Conservation (phyloP, 192 early-diverging fungal species). For the Backusella australiensis region DNA sequence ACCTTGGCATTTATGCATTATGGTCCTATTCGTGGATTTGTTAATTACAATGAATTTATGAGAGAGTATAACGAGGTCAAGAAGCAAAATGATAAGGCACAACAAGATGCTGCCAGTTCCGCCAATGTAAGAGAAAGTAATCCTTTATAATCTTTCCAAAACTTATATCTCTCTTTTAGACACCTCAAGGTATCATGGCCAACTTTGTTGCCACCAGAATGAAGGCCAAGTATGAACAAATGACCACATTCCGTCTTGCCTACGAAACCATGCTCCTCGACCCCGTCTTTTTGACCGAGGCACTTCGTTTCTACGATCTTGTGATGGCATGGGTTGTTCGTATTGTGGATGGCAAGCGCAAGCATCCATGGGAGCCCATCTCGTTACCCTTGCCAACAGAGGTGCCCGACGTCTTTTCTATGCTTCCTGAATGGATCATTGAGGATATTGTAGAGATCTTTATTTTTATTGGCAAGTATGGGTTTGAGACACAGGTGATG, state of each 20-base stretch:
- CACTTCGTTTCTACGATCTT: conserved; percentile 83
- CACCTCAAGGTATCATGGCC: conserved; percentile 13
- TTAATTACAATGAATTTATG: conserved; percentile 62
- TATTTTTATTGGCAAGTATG: conserved; percentile 62
- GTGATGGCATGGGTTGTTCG: conserved; percentile 87
- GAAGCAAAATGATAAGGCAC: conserved; percentile 42
- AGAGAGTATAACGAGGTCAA: conserved; percentile 69
- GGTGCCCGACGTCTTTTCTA: conserved; percentile 58
- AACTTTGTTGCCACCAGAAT: conserved; percentile 27
- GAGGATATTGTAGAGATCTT: conserved; percentile 88
- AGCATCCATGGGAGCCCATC: conserved; percentile 41
- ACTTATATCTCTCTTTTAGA: neutral
- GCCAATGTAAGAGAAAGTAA: conserved; percentile 20
- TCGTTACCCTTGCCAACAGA: conserved; percentile 53
- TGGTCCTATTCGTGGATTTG: conserved; percentile 71
- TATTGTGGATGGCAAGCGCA: conserved; percentile 55
- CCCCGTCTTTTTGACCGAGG: conserved; percentile 58
- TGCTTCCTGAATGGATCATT: conserved; percentile 90
- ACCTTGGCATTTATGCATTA: conserved; percentile 78
- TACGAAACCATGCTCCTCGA: conserved; percentile 79
- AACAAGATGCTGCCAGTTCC: neutral
- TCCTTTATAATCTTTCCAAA: neutral
- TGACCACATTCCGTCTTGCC: conserved; percentile 65
- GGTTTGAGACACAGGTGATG: conserved; percentile 44
- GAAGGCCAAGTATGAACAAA: conserved; percentile 61